A percentile compares a stretch with the other conserved stretches of the same genome.
Evolutionary conservation across 495 filamentous ascomycete species (phyloP).

Genomic region (Polyplosphaeria fusca): DNA sequence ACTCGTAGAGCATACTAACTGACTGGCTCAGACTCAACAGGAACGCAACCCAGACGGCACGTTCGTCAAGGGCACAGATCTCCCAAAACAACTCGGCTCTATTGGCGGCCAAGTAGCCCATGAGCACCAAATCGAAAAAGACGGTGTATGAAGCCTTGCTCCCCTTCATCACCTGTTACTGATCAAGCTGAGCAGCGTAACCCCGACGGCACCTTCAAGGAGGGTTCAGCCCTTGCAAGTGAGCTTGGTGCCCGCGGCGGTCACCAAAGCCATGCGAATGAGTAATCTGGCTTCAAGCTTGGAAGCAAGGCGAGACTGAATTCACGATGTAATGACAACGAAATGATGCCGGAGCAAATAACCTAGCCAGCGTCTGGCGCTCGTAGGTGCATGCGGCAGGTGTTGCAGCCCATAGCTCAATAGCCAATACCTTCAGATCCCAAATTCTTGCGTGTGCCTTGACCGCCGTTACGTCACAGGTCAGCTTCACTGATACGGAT

Average conservation of each 20-base stretch:
- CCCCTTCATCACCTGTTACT: background rate
- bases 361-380: too few relatives aligned
- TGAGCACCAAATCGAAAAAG: slow-evolving; percentile 16
- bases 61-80: slow-evolving; percentile 32
- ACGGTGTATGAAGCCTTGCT: slow-evolving; percentile 2
- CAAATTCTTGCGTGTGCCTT: too few relatives aligned
- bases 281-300: too few relatives aligned
- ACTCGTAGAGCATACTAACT: too few relatives aligned
- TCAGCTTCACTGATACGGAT: too few relatives aligned
- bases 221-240: slow-evolving; percentile 22
- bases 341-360: too few relatives aligned
- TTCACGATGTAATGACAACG: too few relatives aligned
- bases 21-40: background rate
- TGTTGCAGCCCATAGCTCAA: too few relatives aligned
- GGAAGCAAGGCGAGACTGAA: too few relatives aligned
- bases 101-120: slow-evolving; percentile 29
- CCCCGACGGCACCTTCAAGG: slow-evolving; percentile 31
- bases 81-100: slow-evolving; percentile 33
- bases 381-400: too few relatives aligned
- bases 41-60: slow-evolving; percentile 34
- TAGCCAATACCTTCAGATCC: too few relatives aligned
- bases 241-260: slow-evolving; percentile 27
- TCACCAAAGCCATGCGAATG: slow-evolving; percentile 8
- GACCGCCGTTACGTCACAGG: too few relatives aligned
- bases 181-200: slow-evolving; percentile 14